Evolutionary conservation across 2,329 filamentous ascomycete species (phyloP).

Genomic region (Tolypocladium nubicola): DNA sequence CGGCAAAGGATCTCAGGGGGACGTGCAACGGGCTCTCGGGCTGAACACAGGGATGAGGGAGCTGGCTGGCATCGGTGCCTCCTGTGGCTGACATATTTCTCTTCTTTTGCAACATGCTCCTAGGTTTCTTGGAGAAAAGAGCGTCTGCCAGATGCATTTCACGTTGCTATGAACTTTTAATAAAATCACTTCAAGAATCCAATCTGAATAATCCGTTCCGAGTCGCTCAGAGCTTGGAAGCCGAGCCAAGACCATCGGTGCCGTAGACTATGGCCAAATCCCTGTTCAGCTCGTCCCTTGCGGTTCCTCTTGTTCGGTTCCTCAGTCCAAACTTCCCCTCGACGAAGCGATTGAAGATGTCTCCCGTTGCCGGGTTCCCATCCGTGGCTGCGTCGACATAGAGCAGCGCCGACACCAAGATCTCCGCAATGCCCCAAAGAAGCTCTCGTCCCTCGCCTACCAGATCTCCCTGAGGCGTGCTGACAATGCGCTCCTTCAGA

Average conservation of each 20-base stretch:
- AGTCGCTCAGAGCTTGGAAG: conserved; percentile 13
- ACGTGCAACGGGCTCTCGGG: conserved; percentile 8
- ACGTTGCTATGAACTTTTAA: neutral
- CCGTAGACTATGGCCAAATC: conserved; percentile 28
- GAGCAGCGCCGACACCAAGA: conserved; percentile 32
- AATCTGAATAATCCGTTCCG: neutral
- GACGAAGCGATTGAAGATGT: conserved; percentile 30
- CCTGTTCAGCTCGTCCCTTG: conserved; percentile 15
- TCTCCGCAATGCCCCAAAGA: conserved; percentile 31
- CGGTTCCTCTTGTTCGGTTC: conserved; percentile 8
- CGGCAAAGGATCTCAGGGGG: conserved; percentile 14
- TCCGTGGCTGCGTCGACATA: conserved; percentile 27
- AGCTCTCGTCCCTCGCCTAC: conserved; percentile 34
- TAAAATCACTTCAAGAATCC: neutral
- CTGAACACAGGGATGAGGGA: neutral
- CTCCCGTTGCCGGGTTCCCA: conserved; percentile 22
- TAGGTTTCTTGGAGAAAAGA: no score
- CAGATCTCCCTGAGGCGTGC: conserved; percentile 24
- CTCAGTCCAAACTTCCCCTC: conserved; percentile 12
- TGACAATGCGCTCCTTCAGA: conserved; percentile 25
- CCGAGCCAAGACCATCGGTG: neutral
- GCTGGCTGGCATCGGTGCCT: neutral
- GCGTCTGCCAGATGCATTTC: neutral
- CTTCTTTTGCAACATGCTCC: neutral
- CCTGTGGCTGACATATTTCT: neutral